Percentiles rank a stretch among this genome's conserved stretches.
These are phyloP conservation scores for Lodderomyces theae DNA, from an alignment of 1,139 yeast genomes.

Conservation along the genomic window DNA sequence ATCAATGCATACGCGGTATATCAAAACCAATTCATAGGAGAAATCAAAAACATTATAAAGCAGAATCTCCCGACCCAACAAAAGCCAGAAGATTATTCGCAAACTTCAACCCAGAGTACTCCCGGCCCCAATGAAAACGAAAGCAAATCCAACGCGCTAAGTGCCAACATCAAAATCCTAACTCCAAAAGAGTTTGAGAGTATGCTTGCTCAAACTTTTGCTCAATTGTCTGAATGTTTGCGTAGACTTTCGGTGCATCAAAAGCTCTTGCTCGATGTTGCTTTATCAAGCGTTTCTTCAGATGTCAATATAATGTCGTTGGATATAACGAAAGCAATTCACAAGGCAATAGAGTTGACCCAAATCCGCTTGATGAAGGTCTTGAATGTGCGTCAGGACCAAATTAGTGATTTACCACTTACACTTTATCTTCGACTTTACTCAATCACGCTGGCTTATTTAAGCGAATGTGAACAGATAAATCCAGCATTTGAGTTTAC, in stretches of 20 bases:
- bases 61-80: constrained; percentile 50
- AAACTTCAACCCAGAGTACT: constrained; percentile 30
- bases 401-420: constrained; percentile 55
- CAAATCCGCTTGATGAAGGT: constrained; percentile 79
- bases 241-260: constrained; percentile 77
- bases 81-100: constrained; percentile 22
- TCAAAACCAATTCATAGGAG: constrained; percentile 65
- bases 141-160: constrained; percentile 23
- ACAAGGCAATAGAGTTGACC: constrained; percentile 66
- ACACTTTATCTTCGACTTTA: constrained; percentile 64
- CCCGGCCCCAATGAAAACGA: constrained; percentile 21
- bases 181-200: constrained; percentile 71
- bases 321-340: constrained; percentile 61
- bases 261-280: constrained; percentile 69
- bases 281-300: constrained; percentile 53
- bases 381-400: constrained; percentile 72
- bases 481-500: constrained; percentile 69
- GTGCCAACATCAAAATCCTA: constrained; percentile 59
- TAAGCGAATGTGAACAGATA: constrained; percentile 81
- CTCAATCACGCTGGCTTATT: constrained; percentile 63
- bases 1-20: constrained; percentile 63
- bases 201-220: constrained; percentile 62
- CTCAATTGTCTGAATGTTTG: constrained; percentile 67
- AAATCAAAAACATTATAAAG: constrained; percentile 71
- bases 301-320: constrained; percentile 51